phyloP scores from a whole-genome alignment of 352 stramenopile genomes.

The Phytophthora syringae region DNA sequence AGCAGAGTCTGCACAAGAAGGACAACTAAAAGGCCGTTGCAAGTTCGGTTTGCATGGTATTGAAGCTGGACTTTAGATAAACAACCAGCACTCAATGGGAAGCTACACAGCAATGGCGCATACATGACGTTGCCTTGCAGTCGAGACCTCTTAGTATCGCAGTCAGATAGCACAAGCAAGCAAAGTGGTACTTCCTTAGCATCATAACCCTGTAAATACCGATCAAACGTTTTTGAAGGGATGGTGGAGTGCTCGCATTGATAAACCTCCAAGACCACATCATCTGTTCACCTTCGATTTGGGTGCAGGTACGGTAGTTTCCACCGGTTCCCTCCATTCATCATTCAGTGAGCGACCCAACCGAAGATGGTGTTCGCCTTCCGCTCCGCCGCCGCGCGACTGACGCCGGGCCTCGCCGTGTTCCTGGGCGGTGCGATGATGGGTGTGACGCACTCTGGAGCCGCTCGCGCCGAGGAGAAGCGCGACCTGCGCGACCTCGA shows the following conservation, averaged over 20 bases:
- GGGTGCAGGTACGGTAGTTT: background rate
- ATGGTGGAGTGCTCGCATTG: too few relatives aligned
- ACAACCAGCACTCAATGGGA: slow-evolving; percentile 10
- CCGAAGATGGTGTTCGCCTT: slow-evolving; percentile 68
- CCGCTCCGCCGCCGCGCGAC: slow-evolving; percentile 47
- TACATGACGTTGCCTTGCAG: too few relatives aligned
- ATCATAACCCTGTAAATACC: background rate
- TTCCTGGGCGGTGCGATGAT: slow-evolving; percentile 63
- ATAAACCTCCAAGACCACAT: too few relatives aligned
- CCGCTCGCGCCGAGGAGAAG: slow-evolving; percentile 63
- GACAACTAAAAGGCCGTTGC: slow-evolving; percentile 31
- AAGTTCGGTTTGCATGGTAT: background rate
- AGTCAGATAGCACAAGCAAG: too few relatives aligned
- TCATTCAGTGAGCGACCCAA: slow-evolving; percentile 1
- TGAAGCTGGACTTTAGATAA: slow-evolving; percentile 23
- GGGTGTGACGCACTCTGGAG: slow-evolving; percentile 44
- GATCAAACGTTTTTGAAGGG: background rate
- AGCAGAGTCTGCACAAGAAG: slow-evolving; percentile 76
- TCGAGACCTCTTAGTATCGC: too few relatives aligned
- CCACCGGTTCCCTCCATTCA: slow-evolving; percentile 16
- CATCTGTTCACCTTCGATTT: background rate
- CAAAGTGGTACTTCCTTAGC: too few relatives aligned
- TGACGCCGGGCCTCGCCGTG: slow-evolving; percentile 51
- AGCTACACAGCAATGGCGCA: too few relatives aligned
- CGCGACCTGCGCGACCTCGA: slow-evolving; percentile 85